phyloP scores from a whole-genome alignment of 345 rosid species.

The Aurinia saxatilis region DNA sequence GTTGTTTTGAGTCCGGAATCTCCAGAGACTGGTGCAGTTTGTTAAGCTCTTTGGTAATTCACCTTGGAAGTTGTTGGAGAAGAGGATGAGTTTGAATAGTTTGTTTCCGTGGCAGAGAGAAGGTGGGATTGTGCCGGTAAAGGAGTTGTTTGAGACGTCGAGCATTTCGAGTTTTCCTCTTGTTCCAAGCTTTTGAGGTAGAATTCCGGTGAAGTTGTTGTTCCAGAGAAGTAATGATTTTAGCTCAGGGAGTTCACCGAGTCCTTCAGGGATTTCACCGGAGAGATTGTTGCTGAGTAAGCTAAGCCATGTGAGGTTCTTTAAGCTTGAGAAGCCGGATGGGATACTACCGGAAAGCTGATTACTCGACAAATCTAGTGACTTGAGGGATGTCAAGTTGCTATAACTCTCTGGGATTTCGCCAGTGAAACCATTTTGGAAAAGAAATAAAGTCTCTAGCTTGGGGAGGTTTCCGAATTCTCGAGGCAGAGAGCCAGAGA shows the following conservation, averaged over 20 bases:
- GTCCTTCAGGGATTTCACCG: slow-evolving; percentile 59
- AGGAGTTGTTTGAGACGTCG: slow-evolving; percentile 73
- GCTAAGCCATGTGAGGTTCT: slow-evolving; percentile 50
- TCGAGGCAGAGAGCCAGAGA: slow-evolving; percentile 56
- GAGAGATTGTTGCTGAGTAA: slow-evolving; percentile 50
- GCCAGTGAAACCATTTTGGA: slow-evolving; percentile 49
- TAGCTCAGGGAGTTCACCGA: slow-evolving; percentile 59
- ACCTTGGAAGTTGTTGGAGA: slow-evolving; percentile 58
- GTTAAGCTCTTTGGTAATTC: slow-evolving; percentile 49
- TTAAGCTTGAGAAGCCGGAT: slow-evolving; percentile 37
- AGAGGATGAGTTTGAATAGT: slow-evolving; percentile 75
- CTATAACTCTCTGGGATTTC: slow-evolving; percentile 61
- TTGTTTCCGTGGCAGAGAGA: slow-evolving; percentile 66
- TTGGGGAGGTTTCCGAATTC: slow-evolving; percentile 59
- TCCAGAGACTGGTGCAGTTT: slow-evolving; percentile 49
- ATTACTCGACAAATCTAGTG: slow-evolving; percentile 67
- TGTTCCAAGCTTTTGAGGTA: slow-evolving; percentile 71
- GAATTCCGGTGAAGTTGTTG: slow-evolving; percentile 57
- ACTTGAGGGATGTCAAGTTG: slow-evolving; percentile 39
- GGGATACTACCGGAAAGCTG: slow-evolving; percentile 68
- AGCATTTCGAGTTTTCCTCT: slow-evolving; percentile 47
- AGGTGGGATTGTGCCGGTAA: slow-evolving; percentile 69
- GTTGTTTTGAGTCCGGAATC: slow-evolving; percentile 69
- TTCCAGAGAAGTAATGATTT: slow-evolving; percentile 58
- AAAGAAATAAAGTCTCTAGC: slow-evolving; percentile 50